Evolutionary conservation across 2,329 filamentous ascomycete genomes (phyloP).

Genomic region (Colletotrichum echinochloae): DNA sequence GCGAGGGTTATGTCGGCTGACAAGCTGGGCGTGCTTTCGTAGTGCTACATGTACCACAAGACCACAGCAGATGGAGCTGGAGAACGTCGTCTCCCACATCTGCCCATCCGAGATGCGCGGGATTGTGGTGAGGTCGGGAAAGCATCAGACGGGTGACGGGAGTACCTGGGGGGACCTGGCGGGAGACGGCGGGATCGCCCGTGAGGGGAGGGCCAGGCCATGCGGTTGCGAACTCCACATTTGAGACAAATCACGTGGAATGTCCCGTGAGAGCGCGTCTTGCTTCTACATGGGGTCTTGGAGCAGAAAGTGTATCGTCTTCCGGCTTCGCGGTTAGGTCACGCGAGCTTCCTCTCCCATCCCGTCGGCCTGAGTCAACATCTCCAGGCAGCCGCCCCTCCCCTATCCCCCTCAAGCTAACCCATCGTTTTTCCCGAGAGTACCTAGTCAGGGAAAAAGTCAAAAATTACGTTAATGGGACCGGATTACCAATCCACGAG

Average conservation of each 20-base stretch:
- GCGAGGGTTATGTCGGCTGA: constrained; percentile 25
- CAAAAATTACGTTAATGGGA: background rate
- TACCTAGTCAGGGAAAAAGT: background rate
- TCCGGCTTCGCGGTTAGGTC: background rate
- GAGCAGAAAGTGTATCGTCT: background rate
- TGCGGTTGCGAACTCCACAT: constrained; percentile 8
- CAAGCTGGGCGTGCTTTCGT: constrained; percentile 8
- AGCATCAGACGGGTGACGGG: constrained; percentile 15
- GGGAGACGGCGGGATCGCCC: constrained; percentile 32
- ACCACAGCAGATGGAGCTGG: background rate
- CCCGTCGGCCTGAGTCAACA: constrained; percentile 25
- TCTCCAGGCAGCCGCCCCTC: constrained; percentile 23
- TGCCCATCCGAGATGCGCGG: constrained; percentile 14
- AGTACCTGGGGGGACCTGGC: constrained; percentile 29
- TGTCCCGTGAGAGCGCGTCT: constrained; percentile 14
- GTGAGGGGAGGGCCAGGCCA: background rate
- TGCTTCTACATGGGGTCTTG: background rate
- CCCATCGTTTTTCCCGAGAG: background rate
- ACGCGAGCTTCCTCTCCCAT: background rate
- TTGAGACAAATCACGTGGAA: background rate
- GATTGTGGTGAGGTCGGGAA: constrained; percentile 5
- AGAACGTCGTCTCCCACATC: background rate
- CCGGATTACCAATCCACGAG: constrained; percentile 18
- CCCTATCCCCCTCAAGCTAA: background rate
- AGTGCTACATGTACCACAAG: constrained; percentile 10